Base-by-base conservation (phyloP, 228 moss, liverwort and hornwort species). In the Sphagnum magellanicum region DNA sequence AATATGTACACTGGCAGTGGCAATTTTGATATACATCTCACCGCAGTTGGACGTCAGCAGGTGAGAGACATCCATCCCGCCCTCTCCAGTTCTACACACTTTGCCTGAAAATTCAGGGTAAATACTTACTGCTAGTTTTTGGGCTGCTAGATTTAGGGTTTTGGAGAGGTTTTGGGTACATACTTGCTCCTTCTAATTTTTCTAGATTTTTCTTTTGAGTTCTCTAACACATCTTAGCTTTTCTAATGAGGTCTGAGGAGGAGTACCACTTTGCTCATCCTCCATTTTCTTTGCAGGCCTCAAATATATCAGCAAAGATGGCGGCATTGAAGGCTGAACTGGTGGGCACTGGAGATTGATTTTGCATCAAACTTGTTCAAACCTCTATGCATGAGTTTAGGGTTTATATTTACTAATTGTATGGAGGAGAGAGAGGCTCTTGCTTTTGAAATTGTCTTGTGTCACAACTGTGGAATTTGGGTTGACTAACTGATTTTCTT, bases 11-110 rank as follows among this genome's bases (percentile, higher is more conserved):
- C 65, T 53, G 64, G 74, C n/a, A 49, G 62, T 52, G 50, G 67
- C 17, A 16, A 17, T 14, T 86, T 77, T 64, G 86, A 86, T 67
- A 46, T 86, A 70, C 75, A 82, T 55, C 83, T 86, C 10, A 83
- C 80, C 60, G 64, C 83, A 51, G 77, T 80, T 68, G 86, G 86
- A 15, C 80, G 78, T 58, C 80, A 86, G 65, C 86, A 86, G 86
- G 82, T 86, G 8, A 6, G 32, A 32, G 32, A 32, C 32, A 32
- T 32, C 32, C 32, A 32, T 32, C 32, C 32, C 32, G 3, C 32
- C 32, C 32, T 32, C 32, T 32, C 32, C 32, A 32, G 32, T 32
- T 32, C 32, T 32, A 32, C 32, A 32, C 32, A 32, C 32, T 13
- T 47, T 64, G 6, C 6, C 47, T 64, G 8, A 64, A 64, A 32